Evolutionary conservation across 768 basidiomycete species (phyloP).

Genomic region (Lentinula aciculospora): DNA sequence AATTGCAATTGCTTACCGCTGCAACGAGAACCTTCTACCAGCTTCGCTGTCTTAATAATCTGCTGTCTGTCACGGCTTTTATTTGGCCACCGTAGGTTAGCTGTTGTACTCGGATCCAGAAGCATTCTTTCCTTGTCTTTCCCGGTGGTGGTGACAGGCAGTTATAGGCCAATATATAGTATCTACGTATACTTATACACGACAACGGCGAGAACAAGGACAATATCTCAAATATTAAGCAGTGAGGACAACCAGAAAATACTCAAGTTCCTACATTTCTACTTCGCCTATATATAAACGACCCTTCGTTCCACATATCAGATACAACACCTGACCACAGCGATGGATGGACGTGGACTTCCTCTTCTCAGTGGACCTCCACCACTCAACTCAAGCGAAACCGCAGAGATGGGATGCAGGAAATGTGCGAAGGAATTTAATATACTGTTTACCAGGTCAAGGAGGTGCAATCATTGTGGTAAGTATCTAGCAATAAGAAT

Average conservation of each 20-base stretch:
- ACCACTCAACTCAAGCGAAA: constrained; percentile 26
- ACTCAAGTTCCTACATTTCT: too few relatives aligned
- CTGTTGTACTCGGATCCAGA: not conserved
- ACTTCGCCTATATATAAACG: too few relatives aligned
- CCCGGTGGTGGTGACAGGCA: not conserved
- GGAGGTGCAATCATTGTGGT: constrained; percentile 76
- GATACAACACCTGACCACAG: not conserved
- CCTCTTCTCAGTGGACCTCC: constrained; percentile 71
- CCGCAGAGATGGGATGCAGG: constrained; percentile 40
- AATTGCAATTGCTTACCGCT: not conserved
- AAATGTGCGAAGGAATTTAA: constrained; percentile 75
- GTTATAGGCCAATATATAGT: not conserved
- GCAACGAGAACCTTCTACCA: not conserved
- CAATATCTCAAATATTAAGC: too few relatives aligned
- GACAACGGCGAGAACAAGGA: not conserved
- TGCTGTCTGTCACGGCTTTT: not conserved
- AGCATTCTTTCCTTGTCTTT: not conserved
- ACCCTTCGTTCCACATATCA: too few relatives aligned
- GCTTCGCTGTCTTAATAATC: not conserved
- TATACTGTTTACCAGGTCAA: constrained; percentile 55
- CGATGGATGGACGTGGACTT: constrained; percentile 20
- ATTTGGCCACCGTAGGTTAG: not conserved
- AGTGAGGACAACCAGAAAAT: too few relatives aligned
- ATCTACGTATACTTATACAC: too few relatives aligned
- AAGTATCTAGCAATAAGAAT: constrained; percentile 5